These are phyloP conservation scores for Tubosaeta brunneosetosa DNA, from an alignment of 768 basidiomycete genomes.

Conservation along the genomic window DNA sequence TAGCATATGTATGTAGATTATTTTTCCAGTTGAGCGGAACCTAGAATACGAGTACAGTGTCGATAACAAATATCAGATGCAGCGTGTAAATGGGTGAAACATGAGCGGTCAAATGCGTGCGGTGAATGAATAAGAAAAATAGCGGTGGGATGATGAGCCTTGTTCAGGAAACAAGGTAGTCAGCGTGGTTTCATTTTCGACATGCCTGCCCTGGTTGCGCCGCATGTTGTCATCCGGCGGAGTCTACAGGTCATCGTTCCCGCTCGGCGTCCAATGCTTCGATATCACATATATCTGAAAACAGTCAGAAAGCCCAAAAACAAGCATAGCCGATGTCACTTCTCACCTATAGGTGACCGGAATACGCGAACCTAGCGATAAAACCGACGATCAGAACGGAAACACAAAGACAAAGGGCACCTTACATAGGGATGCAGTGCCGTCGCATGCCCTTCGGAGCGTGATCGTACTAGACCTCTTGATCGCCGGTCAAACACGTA, in stretches of 20 bases:
- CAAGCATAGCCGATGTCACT: background rate
- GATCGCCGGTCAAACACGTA: slow-evolving; percentile 28
- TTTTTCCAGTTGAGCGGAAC: slow-evolving; percentile 3
- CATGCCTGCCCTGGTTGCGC: background rate
- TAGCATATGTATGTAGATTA: slow-evolving; percentile 7
- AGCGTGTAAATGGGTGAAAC: slow-evolving; percentile 3
- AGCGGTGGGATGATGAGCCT: background rate
- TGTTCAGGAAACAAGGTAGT: background rate
- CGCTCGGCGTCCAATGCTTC: slow-evolving; percentile 22
- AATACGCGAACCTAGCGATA: slow-evolving; percentile 25
- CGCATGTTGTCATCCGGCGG: background rate
- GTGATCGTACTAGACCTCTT: slow-evolving; percentile 26
- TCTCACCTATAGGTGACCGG: slow-evolving; percentile 31
- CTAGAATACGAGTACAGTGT: slow-evolving; percentile 19
- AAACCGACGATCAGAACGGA: slow-evolving; percentile 7
- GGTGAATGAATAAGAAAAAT: slow-evolving; percentile 4
- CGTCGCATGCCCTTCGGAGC: slow-evolving; percentile 25
- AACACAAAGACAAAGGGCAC: background rate
- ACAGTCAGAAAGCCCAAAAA: slow-evolving; percentile 1
- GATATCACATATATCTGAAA: slow-evolving; percentile 26
- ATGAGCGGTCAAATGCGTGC: slow-evolving; percentile 10
- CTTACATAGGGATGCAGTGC: slow-evolving; percentile 30
- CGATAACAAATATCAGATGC: slow-evolving; percentile 21
- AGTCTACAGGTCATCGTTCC: slow-evolving; percentile 14
- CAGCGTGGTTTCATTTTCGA: background rate